These are phyloP conservation scores for Salix udensis DNA, from an alignment of 345 rosid species.

Conservation along the genomic window DNA sequence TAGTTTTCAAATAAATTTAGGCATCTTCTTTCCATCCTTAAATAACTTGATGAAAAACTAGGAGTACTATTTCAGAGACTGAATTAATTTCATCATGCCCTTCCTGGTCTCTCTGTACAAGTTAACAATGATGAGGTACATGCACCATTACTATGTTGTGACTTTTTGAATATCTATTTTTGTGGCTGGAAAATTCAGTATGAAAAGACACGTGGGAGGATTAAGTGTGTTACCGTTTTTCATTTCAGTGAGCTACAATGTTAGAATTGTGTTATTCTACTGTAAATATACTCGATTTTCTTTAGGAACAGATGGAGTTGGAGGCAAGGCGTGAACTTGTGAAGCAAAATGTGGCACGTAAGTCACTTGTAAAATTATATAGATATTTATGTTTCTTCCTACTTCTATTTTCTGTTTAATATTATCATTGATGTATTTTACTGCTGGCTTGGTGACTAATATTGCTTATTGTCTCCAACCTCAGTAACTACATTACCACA, in stretches of 20 bases:
- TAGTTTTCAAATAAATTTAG: neutral
- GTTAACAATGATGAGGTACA: neutral
- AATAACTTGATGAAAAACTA: neutral
- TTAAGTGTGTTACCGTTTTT: neutral
- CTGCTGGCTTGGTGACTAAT: neutral
- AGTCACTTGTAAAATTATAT: constrained; percentile 17
- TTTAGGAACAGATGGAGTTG: constrained; percentile 71
- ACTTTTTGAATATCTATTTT: neutral
- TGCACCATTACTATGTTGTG: neutral
- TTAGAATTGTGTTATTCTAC: neutral
- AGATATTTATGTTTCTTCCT: neutral
- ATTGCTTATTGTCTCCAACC: neutral
- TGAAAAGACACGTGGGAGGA: neutral
- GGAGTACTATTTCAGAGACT: neutral
- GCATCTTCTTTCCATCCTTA: neutral
- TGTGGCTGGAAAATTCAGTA: neutral
- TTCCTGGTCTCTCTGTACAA: neutral
- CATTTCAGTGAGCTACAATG: neutral
- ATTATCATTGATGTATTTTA: neutral
- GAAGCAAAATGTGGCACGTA: constrained; percentile 81
- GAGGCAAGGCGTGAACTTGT: constrained; percentile 84
- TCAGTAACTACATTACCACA: neutral
- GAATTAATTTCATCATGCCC: neutral
- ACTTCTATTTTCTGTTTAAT: neutral
- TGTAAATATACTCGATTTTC: neutral